Base-by-base conservation (phyloP, 495 filamentous ascomycete species). In the Copromyces sp. region DNA sequence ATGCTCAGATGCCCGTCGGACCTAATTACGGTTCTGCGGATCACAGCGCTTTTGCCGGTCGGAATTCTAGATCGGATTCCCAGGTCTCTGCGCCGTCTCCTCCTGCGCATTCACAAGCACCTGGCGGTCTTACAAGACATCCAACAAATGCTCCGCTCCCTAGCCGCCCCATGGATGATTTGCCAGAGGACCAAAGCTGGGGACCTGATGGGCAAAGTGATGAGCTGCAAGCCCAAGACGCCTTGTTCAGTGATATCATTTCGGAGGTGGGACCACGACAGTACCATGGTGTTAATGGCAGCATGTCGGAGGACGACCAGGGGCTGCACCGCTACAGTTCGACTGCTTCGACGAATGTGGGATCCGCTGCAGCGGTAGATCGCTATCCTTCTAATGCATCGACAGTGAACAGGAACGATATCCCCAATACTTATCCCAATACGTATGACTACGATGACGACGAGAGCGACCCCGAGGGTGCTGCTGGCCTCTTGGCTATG, bases 401-500 rank as follows among this genome's bases (percentile, higher is more conserved):
- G 6, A 86, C 85, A 4, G 68, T 85, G 39, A 83, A 82, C 71
- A 80, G 79, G 39, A 84, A 84, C 68, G 77, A 80, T 71, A 73
- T 74, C 11, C 45, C 70, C 3, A 73, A 82, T 1, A 78, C 79
- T 6, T 80, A 80, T 44, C 45, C 70, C 4, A 73, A 82, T 1
- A 78, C 79, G 9, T 80, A 80, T 47, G 75, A 80, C 37, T 80
- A 76, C 73, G 80, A 82, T 20, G 82, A 81, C 38, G 85, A 95
- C 73, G 92, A 93, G 38, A 97, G 94, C 76, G 95, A 99, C 74
- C 89, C 93, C 0, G 95, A 99, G 80, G 95, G 93, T 37, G 91
- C 92, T 29, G 93, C 92, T 37, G 95, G 95, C 1, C 82, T 96
- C 20, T 89, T 90, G 74, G 94, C 94, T 77, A 87, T 99, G 86